Percentiles rank a stretch among this genome's conserved stretches.
These are phyloP conservation scores for Torulaspora franciscae DNA, from an alignment of 805 yeast genomes.

Conservation along the genomic window DNA sequence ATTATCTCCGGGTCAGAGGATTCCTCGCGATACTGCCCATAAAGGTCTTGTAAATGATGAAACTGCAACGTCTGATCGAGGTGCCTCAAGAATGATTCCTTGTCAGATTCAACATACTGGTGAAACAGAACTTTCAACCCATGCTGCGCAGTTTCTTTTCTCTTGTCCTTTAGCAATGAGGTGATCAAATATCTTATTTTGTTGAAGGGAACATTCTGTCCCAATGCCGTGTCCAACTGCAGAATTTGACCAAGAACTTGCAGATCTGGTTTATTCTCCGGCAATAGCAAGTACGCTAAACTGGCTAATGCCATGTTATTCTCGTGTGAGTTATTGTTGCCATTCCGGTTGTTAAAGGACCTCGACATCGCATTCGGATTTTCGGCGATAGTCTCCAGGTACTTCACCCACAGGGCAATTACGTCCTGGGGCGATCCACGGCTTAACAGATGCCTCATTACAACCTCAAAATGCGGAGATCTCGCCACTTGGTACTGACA, in stretches of 20 bases:
- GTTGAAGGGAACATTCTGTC: constrained; percentile 14
- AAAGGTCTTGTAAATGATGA: constrained; percentile 14
- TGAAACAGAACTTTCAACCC: constrained; percentile 11
- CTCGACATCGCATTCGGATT: constrained; percentile 14
- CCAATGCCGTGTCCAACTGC: constrained; percentile 16
- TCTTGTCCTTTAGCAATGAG: constrained; percentile 1
- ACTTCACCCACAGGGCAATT: constrained; percentile 33
- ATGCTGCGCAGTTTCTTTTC: background rate
- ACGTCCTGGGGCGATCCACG: constrained; percentile 26
- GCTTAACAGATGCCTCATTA: constrained; percentile 22
- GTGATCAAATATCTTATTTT: constrained; percentile 9
- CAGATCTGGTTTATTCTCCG: constrained; percentile 21
- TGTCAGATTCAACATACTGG: constrained; percentile 12
- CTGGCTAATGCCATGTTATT: constrained; percentile 23
- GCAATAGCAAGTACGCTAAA: constrained; percentile 27
- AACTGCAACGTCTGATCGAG: constrained; percentile 14
- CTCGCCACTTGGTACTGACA: constrained; percentile 28
- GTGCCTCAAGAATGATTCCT: constrained; percentile 11
- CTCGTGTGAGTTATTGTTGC: constrained; percentile 16
- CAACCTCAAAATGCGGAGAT: constrained; percentile 28
- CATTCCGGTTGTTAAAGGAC: constrained; percentile 11
- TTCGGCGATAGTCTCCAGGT: constrained; percentile 20
- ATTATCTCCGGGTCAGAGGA: constrained; percentile 15
- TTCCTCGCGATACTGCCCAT: constrained; percentile 9
- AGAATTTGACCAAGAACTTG: constrained; percentile 24